phyloP scores from a whole-genome alignment of 2,329 filamentous ascomycete species.

The Penicillium sclerotigenum region DNA sequence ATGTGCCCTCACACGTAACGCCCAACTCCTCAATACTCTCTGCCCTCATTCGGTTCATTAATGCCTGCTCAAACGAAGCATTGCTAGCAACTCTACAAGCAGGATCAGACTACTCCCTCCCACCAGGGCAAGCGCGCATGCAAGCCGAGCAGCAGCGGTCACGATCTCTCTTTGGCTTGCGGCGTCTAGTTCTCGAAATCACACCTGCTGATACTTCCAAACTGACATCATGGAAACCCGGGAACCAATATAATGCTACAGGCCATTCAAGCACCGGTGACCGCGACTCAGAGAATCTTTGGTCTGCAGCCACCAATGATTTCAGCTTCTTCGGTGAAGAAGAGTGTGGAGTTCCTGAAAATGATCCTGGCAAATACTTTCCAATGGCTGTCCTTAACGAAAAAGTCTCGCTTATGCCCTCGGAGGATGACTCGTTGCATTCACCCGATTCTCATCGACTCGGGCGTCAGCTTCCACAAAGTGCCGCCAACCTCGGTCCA shows the following conservation, averaged over 20 bases:
- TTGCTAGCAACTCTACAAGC: conserved; percentile 53
- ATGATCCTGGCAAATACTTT: conserved; percentile 44
- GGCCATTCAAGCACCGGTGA: conserved; percentile 59
- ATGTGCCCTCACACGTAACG: conserved; percentile 49
- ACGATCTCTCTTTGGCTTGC: conserved; percentile 53
- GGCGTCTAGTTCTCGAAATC: conserved; percentile 56
- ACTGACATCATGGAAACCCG: conserved; percentile 38
- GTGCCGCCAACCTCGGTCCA: neutral
- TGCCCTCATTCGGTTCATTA: conserved; percentile 54
- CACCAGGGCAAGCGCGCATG: conserved; percentile 53
- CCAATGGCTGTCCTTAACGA: conserved; percentile 44
- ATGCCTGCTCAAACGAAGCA: conserved; percentile 55
- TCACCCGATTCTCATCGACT: conserved; percentile 15
- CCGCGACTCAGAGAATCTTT: conserved; percentile 57
- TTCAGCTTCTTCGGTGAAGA: conserved; percentile 61
- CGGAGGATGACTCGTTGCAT: conserved; percentile 27
- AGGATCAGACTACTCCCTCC: conserved; percentile 55
- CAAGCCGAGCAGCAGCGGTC: conserved; percentile 50
- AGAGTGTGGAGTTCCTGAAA: conserved; percentile 51
- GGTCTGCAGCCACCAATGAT: conserved; percentile 57
- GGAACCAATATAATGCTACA: conserved; percentile 46
- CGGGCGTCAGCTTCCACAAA: conserved; percentile 11
- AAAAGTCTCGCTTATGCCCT: conserved; percentile 43
- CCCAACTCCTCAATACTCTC: conserved; percentile 42
- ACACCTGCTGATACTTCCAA: conserved; percentile 32